Percentiles rank a stretch among this genome's conserved stretches.
phyloP scores from a whole-genome alignment of 2,329 filamentous ascomycete genomes.

The Fusarium nisikadoi region DNA sequence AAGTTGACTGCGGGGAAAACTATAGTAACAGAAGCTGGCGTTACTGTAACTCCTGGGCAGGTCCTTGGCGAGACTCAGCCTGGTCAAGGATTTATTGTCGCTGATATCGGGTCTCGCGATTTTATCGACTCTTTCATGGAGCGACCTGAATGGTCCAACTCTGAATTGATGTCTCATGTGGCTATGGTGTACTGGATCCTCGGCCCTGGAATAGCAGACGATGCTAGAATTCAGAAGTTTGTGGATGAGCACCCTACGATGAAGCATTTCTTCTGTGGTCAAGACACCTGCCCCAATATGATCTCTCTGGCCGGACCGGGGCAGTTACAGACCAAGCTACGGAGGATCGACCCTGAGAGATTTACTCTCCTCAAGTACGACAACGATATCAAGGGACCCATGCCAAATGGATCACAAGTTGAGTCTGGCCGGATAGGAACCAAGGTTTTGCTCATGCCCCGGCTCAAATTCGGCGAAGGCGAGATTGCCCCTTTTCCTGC shows the following conservation, averaged over 20 bases:
- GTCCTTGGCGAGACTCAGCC: slow-evolving; percentile 75
- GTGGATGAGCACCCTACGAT: slow-evolving; percentile 69
- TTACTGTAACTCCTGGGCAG: slow-evolving; percentile 83
- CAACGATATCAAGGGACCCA: slow-evolving; percentile 54
- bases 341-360: slow-evolving; percentile 76
- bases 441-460: slow-evolving; percentile 60
- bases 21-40: slow-evolving; percentile 72
- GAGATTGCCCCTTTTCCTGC: slow-evolving; percentile 56
- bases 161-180: slow-evolving; percentile 73
- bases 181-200: slow-evolving; percentile 83
- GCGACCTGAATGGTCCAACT: slow-evolving; percentile 76
- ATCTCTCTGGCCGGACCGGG: slow-evolving; percentile 76
- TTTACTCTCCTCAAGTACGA: slow-evolving; percentile 77
- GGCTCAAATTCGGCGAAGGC: slow-evolving; percentile 57
- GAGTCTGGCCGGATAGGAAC: slow-evolving; percentile 58
- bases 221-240: slow-evolving; percentile 74
- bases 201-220: slow-evolving; percentile 71
- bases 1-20: slow-evolving; percentile 70
- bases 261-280: slow-evolving; percentile 81
- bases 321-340: slow-evolving; percentile 73
- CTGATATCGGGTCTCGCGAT: slow-evolving; percentile 78
- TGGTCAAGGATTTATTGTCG: slow-evolving; percentile 79
- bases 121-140: slow-evolving; percentile 77
- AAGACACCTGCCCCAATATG: slow-evolving; percentile 79
- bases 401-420: slow-evolving; percentile 44